Percentiles rank a stretch among this genome's conserved stretches.
phyloP scores from a whole-genome alignment of 768 basidiomycete species.

The Lentinula sp. region DNA sequence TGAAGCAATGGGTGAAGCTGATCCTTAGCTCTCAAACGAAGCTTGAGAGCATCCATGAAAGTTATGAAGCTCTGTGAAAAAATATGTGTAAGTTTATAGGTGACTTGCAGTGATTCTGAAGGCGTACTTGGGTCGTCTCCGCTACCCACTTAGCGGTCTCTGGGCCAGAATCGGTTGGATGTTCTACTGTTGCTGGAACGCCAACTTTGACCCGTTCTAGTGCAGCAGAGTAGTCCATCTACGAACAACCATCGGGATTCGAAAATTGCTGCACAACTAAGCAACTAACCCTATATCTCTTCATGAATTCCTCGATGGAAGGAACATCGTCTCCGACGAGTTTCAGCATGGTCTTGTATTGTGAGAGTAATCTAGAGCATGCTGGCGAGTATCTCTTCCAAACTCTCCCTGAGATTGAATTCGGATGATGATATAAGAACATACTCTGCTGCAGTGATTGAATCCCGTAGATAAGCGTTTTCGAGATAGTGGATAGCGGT shows the following conservation, averaged over 20 bases:
- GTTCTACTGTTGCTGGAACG: conserved; percentile 95
- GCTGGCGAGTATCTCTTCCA: conserved; percentile 89
- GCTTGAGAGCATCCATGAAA: conserved; percentile 95
- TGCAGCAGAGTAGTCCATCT: conserved; percentile 95
- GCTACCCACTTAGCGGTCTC: conserved; percentile 98
- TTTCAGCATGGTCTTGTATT: conserved; percentile 97
- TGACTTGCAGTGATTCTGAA: not conserved
- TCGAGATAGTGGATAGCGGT: conserved; percentile 93
- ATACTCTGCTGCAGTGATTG: conserved; percentile 86
- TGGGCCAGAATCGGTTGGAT: conserved; percentile 85
- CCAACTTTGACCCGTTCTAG: conserved; percentile 86
- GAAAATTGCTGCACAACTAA: not conserved
- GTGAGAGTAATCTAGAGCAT: conserved; percentile 88
- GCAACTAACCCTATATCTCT: conserved; percentile 65
- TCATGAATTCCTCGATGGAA: conserved; percentile 88
- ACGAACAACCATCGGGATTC: not conserved
- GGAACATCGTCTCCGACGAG: conserved; percentile 87
- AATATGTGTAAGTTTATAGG: not conserved
- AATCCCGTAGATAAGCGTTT: conserved; percentile 91
- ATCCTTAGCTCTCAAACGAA: conserved; percentile 93
- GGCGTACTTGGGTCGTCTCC: conserved; percentile 87
- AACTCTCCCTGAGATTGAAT: conserved; percentile 12
- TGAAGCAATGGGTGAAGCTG: conserved; percentile 92
- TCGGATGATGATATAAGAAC: conserved; percentile 18
- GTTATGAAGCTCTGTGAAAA: conserved; percentile 84